phyloP scores from a whole-genome alignment of 345 rosid genomes.

The Camelina sativa region DNA sequence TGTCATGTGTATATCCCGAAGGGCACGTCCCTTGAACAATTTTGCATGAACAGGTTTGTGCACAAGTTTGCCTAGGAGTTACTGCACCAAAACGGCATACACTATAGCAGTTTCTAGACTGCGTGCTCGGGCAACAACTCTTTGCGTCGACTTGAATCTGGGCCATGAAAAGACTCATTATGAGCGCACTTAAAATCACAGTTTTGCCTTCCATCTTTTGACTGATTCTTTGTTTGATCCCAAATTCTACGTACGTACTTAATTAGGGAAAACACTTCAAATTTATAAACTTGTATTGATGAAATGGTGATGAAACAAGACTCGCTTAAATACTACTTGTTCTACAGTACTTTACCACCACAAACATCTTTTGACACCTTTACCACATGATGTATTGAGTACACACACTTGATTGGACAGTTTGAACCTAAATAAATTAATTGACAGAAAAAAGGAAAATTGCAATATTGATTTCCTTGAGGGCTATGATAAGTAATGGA shows the following conservation, averaged over 20 bases:
- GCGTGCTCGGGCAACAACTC: not conserved
- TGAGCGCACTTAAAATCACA: not conserved
- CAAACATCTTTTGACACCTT: no score
- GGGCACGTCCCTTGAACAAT: not conserved
- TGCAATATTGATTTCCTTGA: no score
- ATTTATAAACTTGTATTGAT: no score
- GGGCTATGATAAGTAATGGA: no score
- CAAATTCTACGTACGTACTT: no score
- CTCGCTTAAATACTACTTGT: not conserved
- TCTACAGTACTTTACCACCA: no score
- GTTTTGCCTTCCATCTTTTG: not conserved
- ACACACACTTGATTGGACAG: no score
- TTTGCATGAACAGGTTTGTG: not conserved
- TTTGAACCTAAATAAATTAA: no score
- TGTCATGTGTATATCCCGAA: not conserved
- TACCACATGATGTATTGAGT: no score
- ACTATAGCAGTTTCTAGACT: not conserved
- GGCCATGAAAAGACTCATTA: not conserved
- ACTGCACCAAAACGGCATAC: not conserved
- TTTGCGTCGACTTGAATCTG: not conserved
- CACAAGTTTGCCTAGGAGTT: not conserved
- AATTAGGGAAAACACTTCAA: not conserved
- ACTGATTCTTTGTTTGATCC: not conserved
- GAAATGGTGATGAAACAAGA: not conserved
- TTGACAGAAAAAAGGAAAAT: no score